Conservation (phyloP, 768 basidiomycete genomes). For the Leccinum disarticulatum region DNA sequence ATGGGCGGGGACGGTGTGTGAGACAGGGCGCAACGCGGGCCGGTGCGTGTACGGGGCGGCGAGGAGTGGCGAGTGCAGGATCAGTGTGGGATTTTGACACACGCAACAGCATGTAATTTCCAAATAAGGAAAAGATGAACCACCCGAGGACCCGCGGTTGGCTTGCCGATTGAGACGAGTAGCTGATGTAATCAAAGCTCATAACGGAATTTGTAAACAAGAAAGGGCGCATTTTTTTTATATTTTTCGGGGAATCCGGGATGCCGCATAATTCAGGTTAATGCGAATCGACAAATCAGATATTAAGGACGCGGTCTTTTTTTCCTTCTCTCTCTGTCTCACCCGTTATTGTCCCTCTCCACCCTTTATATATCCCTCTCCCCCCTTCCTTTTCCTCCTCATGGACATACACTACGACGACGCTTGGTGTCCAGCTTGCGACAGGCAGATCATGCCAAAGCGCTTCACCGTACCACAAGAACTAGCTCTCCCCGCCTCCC, state of each 20-base stretch:
- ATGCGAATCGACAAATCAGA: slow-evolving; percentile 40
- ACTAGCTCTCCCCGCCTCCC: slow-evolving; percentile 37
- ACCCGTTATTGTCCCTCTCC: slow-evolving; percentile 10
- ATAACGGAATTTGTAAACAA: slow-evolving; percentile 33
- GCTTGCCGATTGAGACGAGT: slow-evolving; percentile 26
- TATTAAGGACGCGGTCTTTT: slow-evolving; percentile 36
- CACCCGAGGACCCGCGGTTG: slow-evolving; percentile 37
- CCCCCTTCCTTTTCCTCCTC: slow-evolving; percentile 9
- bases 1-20: slow-evolving; percentile 6
- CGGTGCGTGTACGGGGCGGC: slow-evolving; percentile 14
- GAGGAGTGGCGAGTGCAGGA: slow-evolving; percentile 27
- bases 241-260: slow-evolving; percentile 29
- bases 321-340: slow-evolving; percentile 27
- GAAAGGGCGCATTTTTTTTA: slow-evolving; percentile 16
- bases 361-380: slow-evolving; percentile 11
- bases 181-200: slow-evolving; percentile 31
- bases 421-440: slow-evolving; percentile 81
- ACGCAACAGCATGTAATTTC: slow-evolving; percentile 28
- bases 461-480: slow-evolving; percentile 50
- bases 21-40: slow-evolving; percentile 16
- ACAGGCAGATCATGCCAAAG: slow-evolving; percentile 78
- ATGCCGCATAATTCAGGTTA: slow-evolving; percentile 18
- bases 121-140: slow-evolving; percentile 9
- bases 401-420: slow-evolving; percentile 55
- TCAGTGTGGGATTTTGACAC: slow-evolving; percentile 21